Base-by-base conservation (phyloP, 1,284 basidiomycete genomes). In the Inonotus hispidus region DNA sequence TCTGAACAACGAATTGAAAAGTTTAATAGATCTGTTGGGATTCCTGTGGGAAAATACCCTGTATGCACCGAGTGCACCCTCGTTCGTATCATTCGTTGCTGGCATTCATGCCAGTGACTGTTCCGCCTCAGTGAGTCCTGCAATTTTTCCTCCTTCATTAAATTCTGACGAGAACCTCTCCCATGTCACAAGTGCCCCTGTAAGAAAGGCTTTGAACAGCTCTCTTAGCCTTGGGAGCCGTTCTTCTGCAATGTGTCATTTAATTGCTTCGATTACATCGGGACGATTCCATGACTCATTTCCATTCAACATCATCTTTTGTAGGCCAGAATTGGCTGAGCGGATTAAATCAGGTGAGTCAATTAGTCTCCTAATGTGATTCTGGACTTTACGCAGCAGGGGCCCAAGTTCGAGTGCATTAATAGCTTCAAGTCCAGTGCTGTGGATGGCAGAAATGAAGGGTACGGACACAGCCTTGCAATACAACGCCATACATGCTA, bases 401-500 rank as follows among this genome's bases (percentile, higher is more conserved):
- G 69, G 69, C 6, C 70, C 67, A 25, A 73, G 65, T 23, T 68
- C 61, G 1, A 73, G 63, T 3, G 65, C 60, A 61, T 71, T 71
- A 1, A 29, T 19, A 8, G 19, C 27, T 29, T 58, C 46, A 1
- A 58, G 32, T 11, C 46, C 45, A n/a, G 62, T 29, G 19, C 63
- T 63, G 7, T 69, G 65, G 16, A 75, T 68, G 0, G 37, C 8
- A 6, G 61, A 43, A 61, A 73, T 70, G 61, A 75, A 77, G 1
- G 71, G 73, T 41, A 68, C 59, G 2, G 66, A 68, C 27, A 74
- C 65, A 11, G 66, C 43, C 54, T 73, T 67, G 21, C 64, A 64
- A 64, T 75, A 75, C 4, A 76, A 58, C 1, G 67, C 62, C 13
- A 76, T 64, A 13, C 71, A 70, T 19, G 65, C 68, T 29, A 76